Conservation (phyloP, 1,284 basidiomycete genomes). For the Heliocybe sulcata region DNA sequence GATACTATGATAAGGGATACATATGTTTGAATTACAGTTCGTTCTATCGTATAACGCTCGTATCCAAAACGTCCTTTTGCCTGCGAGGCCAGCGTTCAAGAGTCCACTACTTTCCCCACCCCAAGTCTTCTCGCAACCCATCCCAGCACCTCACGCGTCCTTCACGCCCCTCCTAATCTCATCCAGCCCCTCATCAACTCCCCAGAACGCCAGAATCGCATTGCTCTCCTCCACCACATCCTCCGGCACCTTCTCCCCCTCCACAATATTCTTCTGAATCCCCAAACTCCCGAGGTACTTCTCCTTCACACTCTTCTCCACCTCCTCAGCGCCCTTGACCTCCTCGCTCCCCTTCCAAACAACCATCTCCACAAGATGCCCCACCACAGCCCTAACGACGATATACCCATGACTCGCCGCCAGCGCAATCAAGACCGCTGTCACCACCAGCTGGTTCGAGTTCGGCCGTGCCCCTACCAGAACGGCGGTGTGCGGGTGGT, state of each 20-base stretch:
- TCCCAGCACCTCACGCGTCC: slow-evolving; percentile 30
- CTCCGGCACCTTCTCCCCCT: slow-evolving; percentile 11
- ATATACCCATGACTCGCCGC: slow-evolving; percentile 79
- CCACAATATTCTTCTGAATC: slow-evolving; percentile 15
- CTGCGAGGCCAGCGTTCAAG: background rate
- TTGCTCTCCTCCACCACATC: slow-evolving; percentile 16
- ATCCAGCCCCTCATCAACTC: slow-evolving; percentile 57
- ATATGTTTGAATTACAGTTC: too few species aligned
- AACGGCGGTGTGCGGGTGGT: slow-evolving; percentile 10
- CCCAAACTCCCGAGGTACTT: slow-evolving; percentile 45
- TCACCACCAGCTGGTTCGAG: slow-evolving; percentile 50
- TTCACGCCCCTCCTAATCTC: slow-evolving; percentile 59
- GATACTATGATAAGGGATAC: too few species aligned
- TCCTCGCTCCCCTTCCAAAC: slow-evolving; percentile 72
- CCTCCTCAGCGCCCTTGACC: slow-evolving; percentile 44
- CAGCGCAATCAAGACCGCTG: slow-evolving; percentile 70
- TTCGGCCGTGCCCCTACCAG: slow-evolving; percentile 16
- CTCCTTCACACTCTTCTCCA: slow-evolving; percentile 58
- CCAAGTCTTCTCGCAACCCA: background rate
- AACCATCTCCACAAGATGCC: slow-evolving; percentile 65
- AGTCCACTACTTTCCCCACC: too few species aligned
- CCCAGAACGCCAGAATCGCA: slow-evolving; percentile 45
- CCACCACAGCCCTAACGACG: slow-evolving; percentile 53
- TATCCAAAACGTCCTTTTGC: background rate
- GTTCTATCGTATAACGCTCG: too few species aligned